A percentile compares a stretch with the other conserved stretches of the same genome.
These are phyloP conservation scores for Candida glucosophila DNA, from an alignment of 1,139 yeast species.

Conservation along the genomic window DNA sequence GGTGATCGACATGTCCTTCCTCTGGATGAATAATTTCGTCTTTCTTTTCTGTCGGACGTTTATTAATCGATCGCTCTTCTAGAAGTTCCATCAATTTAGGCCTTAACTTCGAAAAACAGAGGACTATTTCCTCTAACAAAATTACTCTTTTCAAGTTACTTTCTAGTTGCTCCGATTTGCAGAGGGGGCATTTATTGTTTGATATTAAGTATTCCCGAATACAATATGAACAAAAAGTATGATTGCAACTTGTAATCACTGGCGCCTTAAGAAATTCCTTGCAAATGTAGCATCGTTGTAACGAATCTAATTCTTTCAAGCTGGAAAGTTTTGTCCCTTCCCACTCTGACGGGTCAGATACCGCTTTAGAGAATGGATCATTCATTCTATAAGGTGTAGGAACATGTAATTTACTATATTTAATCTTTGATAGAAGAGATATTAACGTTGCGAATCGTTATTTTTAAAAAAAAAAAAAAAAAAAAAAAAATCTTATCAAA, in stretches of 20 bases:
- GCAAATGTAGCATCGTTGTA: constrained; percentile 84
- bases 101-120: constrained; percentile 43
- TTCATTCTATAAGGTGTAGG: no score
- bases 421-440: no score
- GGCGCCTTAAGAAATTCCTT: constrained; percentile 81
- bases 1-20: neutral
- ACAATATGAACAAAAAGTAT: constrained; percentile 86
- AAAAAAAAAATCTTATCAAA: neutral
- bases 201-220: constrained; percentile 61
- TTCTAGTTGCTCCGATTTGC: constrained; percentile 65
- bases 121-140: constrained; percentile 64
- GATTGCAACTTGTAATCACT: constrained; percentile 78
- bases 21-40: neutral
- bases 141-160: constrained; percentile 62
- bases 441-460: no score
- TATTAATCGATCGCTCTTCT: no score
- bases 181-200: constrained; percentile 68
- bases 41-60: no score
- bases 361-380: constrained; percentile 11
- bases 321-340: constrained; percentile 41
- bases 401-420: no score
- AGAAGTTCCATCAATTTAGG: constrained; percentile 22
- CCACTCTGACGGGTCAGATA: constrained; percentile 74
- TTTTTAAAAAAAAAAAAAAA: neutral
- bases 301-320: constrained; percentile 55